Conservation (phyloP, 352 stramenopile species). For the Pythium rhizo-oryzae region DNA sequence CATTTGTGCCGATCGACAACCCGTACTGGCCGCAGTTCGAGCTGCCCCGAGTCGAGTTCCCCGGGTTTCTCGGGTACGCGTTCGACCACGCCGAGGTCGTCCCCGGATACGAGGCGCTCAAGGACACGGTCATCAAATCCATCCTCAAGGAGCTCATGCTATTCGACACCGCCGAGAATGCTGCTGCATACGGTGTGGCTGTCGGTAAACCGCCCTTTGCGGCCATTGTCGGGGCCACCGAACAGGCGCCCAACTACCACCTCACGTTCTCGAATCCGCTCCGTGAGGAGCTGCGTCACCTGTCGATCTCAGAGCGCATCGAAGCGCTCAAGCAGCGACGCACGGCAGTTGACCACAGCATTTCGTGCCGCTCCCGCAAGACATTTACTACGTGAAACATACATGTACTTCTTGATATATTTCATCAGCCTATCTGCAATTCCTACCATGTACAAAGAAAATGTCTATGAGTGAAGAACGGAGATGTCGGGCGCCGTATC, state of each 20-base stretch:
- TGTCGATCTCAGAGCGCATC: slow-evolving; percentile 49
- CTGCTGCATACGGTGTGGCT: slow-evolving; percentile 42
- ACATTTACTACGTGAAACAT: neutral
- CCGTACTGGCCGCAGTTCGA: slow-evolving; percentile 69
- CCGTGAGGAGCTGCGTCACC: slow-evolving; percentile 44
- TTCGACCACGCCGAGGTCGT: slow-evolving; percentile 69
- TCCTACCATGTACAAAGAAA: slow-evolving; percentile 3
- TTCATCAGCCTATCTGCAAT: neutral
- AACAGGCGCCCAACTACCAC: slow-evolving; percentile 27
- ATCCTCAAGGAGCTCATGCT: slow-evolving; percentile 80
- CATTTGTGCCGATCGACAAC: slow-evolving; percentile 73
- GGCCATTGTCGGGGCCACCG: slow-evolving; percentile 40
- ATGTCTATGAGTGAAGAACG: slow-evolving; percentile 5
- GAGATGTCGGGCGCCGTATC: neutral
- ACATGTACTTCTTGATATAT: slow-evolving; percentile 1
- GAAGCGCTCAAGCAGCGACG: slow-evolving; percentile 38
- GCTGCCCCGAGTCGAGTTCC: slow-evolving; percentile 36
- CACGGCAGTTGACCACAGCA: slow-evolving; percentile 43
- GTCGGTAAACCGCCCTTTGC: slow-evolving; percentile 47
- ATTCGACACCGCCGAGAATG: slow-evolving; percentile 60
- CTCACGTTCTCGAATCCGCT: slow-evolving; percentile 64
- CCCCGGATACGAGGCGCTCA: slow-evolving; percentile 55
- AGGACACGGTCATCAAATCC: slow-evolving; percentile 69
- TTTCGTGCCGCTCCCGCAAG: slow-evolving; percentile 20
- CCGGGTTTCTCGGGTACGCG: slow-evolving; percentile 72